Percentiles rank a stretch among this genome's conserved stretches.
phyloP scores from a whole-genome alignment of 768 basidiomycete species.

The Tricholoma sp. region DNA sequence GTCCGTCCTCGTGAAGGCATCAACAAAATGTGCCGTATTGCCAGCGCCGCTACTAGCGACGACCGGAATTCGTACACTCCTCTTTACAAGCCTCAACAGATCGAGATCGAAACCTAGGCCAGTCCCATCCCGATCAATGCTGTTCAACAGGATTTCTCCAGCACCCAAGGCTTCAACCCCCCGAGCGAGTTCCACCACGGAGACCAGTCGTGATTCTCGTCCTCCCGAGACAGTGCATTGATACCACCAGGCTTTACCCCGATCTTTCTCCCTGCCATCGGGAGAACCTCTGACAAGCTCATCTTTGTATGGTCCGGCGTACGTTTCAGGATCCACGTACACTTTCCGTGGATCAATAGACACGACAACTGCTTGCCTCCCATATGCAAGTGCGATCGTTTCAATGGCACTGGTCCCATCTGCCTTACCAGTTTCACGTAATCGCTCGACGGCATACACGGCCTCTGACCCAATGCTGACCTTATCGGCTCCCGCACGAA shows the following conservation, averaged over 20 bases:
- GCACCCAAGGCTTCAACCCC: conserved; percentile 92
- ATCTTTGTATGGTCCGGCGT: conserved; percentile 62
- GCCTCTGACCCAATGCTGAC: conserved; percentile 97
- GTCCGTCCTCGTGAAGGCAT: conserved; percentile 73
- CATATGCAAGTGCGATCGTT: conserved; percentile 85
- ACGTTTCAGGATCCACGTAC: conserved; percentile 64
- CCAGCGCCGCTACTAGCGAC: conserved; percentile 96
- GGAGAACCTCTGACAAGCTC: conserved; percentile 53
- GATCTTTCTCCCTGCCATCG: conserved; percentile 47
- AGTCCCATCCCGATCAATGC: conserved; percentile 94
- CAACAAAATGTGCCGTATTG: conserved; percentile 72
- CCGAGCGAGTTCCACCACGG: conserved; percentile 84
- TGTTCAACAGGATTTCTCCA: conserved; percentile 92
- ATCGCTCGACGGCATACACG: conserved; percentile 86
- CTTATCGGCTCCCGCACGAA: conserved; percentile 97
- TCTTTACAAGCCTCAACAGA: conserved; percentile 71
- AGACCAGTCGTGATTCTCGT: conserved; percentile 75
- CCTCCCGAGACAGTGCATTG: conserved; percentile 97
- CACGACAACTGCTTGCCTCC: conserved; percentile 96
- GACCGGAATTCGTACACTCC: conserved; percentile 81
- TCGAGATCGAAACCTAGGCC: conserved; percentile 89
- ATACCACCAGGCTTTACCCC: conserved; percentile 93
- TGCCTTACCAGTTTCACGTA: conserved; percentile 47
- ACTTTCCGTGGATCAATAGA: conserved; percentile 91
- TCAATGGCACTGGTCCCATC: conserved; percentile 88